Base-by-base conservation (phyloP, 495 filamentous ascomycete genomes). In the Lepidopterella palustris region DNA sequence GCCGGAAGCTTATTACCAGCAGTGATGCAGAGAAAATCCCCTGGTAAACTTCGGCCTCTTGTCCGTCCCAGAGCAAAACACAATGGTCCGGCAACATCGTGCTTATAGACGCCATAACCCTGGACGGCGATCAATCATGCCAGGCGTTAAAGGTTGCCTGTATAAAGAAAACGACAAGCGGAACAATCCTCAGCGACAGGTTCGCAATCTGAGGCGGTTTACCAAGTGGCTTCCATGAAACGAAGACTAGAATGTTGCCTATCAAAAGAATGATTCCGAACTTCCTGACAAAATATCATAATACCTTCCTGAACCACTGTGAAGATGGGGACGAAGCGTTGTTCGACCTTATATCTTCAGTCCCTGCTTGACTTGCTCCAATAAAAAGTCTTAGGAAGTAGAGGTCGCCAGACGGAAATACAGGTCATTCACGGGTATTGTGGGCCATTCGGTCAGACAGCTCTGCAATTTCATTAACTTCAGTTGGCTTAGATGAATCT, bases 241-340 rank as follows among this genome's bases (percentile, higher is more conserved):
- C 67, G 63, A 87, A 86, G 52, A 88, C 82, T 4, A 90, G 76
- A 24, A 87, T 78, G 24, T 77, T 73, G 13, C 83, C 85, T 27
- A 82, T 67, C 4, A 87, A 73, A 4, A 89, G 78, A 25, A 89
- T 77, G 2, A 80, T 76, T 1, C 86, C 84, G 62, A 88, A 88
- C 18, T 86, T 86, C 50, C 81, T 82, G 67, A 88, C 89, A 67
- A 88, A 79, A 66, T 90, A 89, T 23, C 78, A 78, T 5, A 88
- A 74, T 23, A 81, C 78, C 61, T 82, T 81, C 42, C 74, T 72
- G 53, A 83, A 59, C 24, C 76, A 78, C 53, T 77, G 80, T 13
- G 84, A 84, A 0, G 80, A 70, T 28, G 82, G 81, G 0, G 80
- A 79, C 13, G 82, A 77, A 25, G 82, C 80, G 5, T 79, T 74